These are phyloP conservation scores for Dalbergia cultrata DNA, from an alignment of 306 rosid genomes.

Conservation along the genomic window DNA sequence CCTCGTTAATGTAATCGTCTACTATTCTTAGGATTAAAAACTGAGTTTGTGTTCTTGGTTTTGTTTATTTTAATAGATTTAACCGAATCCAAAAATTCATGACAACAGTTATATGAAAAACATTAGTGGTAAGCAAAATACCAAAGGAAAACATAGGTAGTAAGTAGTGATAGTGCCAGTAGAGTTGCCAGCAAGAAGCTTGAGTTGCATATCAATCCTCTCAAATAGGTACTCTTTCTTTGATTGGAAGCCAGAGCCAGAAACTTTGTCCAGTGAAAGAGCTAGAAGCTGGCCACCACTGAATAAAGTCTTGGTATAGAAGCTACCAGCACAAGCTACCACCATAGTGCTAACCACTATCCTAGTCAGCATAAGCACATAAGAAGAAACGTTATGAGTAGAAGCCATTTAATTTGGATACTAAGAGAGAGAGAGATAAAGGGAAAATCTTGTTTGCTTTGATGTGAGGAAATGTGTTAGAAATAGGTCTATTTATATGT, in stretches of 20 bases:
- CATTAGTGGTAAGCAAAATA: neutral
- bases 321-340: slow-evolving; percentile 59
- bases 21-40: too few species aligned
- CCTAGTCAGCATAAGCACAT: slow-evolving; percentile 39
- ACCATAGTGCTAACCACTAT: slow-evolving; percentile 54
- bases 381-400: slow-evolving; percentile 32
- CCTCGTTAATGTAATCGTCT: too few species aligned
- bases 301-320: slow-evolving; percentile 66
- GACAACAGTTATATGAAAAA: neutral
- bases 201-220: slow-evolving; percentile 80
- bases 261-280: slow-evolving; percentile 72
- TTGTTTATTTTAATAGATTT: too few species aligned
- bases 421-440: slow-evolving; percentile 27
- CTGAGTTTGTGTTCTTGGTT: too few species aligned
- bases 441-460: slow-evolving; percentile 11
- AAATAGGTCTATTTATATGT: slow-evolving; percentile 45
- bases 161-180: slow-evolving; percentile 89
- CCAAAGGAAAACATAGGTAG: slow-evolving; percentile 57
- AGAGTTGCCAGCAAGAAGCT: slow-evolving; percentile 80
- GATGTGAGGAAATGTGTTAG: slow-evolving; percentile 51
- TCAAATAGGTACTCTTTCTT: slow-evolving; percentile 71
- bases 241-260: slow-evolving; percentile 88
- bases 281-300: slow-evolving; percentile 73
- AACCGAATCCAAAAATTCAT: too few species aligned
- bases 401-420: slow-evolving; percentile 56